Evolutionary conservation across 768 basidiomycete genomes (phyloP).

Genomic region (Baorangia bicolor): DNA sequence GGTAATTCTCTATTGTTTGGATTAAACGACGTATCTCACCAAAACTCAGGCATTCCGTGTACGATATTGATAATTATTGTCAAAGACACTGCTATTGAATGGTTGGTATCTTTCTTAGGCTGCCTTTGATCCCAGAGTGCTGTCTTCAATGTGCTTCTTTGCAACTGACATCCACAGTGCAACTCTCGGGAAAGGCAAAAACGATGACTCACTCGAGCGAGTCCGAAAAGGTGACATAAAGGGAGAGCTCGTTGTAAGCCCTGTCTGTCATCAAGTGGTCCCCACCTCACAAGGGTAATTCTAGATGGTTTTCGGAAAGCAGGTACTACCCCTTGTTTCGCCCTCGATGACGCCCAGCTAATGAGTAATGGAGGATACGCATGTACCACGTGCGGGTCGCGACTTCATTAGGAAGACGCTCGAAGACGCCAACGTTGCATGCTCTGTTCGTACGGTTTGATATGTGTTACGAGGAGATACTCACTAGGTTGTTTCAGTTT

Average conservation of each 20-base stretch:
- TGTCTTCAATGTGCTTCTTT: slow-evolving; percentile 90
- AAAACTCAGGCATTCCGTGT: slow-evolving; percentile 51
- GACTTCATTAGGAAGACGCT: slow-evolving; percentile 80
- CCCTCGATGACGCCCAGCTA: neutral
- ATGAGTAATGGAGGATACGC: slow-evolving; percentile 66
- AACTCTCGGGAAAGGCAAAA: slow-evolving; percentile 80
- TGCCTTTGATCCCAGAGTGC: slow-evolving; percentile 81
- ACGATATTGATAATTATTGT: slow-evolving; percentile 9
- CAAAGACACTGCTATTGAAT: neutral
- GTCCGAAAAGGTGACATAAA: slow-evolving; percentile 80
- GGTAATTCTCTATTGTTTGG: slow-evolving; percentile 40
- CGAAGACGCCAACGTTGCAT: slow-evolving; percentile 73
- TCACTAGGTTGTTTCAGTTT: slow-evolving; percentile 50
- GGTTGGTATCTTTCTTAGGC: slow-evolving; percentile 46
- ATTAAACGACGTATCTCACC: neutral
- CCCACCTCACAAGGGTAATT: neutral
- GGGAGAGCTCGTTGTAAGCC: slow-evolving; percentile 78
- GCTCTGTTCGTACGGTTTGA: slow-evolving; percentile 55
- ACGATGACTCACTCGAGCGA: slow-evolving; percentile 75
- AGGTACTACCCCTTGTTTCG: slow-evolving; percentile 38
- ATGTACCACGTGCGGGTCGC: slow-evolving; percentile 84
- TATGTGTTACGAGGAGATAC: neutral
- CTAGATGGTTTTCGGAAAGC: slow-evolving; percentile 95
- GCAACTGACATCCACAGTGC: slow-evolving; percentile 92
- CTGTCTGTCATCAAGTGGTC: neutral